Base-by-base conservation (phyloP, 1,284 basidiomycete genomes). In the Ustilago bromivora region DNA sequence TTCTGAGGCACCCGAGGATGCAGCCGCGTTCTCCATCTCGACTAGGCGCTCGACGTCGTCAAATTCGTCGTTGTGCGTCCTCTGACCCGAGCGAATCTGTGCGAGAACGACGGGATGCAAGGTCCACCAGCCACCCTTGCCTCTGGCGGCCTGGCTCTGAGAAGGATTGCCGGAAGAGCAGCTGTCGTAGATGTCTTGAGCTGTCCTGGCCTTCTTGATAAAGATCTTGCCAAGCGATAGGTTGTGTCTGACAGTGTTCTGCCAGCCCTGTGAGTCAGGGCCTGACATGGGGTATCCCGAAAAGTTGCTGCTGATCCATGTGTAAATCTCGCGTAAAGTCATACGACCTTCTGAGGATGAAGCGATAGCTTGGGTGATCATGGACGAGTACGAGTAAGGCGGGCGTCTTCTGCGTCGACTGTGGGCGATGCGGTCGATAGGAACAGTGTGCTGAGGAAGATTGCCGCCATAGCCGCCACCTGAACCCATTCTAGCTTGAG, bases 211-310 rank as follows among this genome's bases (percentile, higher is more conserved):
- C 41, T 78, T 80, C 71, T 82, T 83, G 61, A 81, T 68, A 41
- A 83, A 83, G 28, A 73, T 67, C 74, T 81, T 82, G 55, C 81
- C 82, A 10, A 83, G 69, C 46, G 76, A 79, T 8, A 83, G 72
- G 41, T 83, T 83, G 77, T 83, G 82, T 1, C 82, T 75, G 53
- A 83, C 82, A 7, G 80, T 82, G 57, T 83, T 83, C 52, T 82
- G 80, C 82, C 82, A 83, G 4, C 82, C 81, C 41, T 81, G 78
- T 63, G 75, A 72, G 41, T 82, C 81, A 9, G 76, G 65, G 2
- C 81, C 79, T 0, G 64, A 54, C 77, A 83, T 78, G 8, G 76
- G 73, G 51, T 83, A 83, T 17, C 78, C 66, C 15, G 81, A 57
- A 57, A 76, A 82, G 52, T 78, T 71, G 57, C 52, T 76, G 64